Evolutionary conservation across 495 filamentous ascomycete genomes (phyloP).

Genomic region (Talaromyces liani): DNA sequence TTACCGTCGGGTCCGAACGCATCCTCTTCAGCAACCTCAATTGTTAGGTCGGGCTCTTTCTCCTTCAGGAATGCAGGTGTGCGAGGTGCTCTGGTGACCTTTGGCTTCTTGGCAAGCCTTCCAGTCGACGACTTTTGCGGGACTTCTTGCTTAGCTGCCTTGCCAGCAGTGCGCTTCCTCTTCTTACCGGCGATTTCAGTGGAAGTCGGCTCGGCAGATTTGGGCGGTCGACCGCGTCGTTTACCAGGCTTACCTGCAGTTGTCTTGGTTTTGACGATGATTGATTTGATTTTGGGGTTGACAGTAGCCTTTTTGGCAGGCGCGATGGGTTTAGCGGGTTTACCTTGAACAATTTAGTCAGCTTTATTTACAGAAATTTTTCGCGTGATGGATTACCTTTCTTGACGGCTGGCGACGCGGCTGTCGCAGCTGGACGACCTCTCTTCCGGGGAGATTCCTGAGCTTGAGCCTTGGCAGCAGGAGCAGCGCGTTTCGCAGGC

Average conservation of each 20-base stretch:
- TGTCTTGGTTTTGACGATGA: neutral
- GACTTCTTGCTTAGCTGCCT: neutral
- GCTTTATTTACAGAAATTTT: neutral
- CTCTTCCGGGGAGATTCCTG: conserved; percentile 3
- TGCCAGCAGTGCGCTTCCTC: conserved; percentile 1
- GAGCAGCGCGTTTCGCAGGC: neutral
- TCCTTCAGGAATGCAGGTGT: conserved; percentile 7
- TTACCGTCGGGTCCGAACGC: conserved; percentile 14
- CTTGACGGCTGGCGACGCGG: neutral
- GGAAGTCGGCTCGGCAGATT: neutral
- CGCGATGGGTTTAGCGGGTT: neutral
- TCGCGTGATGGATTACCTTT: conserved; percentile 5
- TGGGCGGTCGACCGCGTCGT: conserved; percentile 7
- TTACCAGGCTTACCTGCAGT: conserved; percentile 7
- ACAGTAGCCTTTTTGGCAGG: neutral
- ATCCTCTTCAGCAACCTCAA: conserved; percentile 10
- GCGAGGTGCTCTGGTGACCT: conserved; percentile 1
- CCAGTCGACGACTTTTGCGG: conserved; percentile 2
- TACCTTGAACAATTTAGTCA: neutral
- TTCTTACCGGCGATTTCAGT: neutral
- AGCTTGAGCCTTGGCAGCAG: neutral
- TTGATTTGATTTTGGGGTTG: neutral
- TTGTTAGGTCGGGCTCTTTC: conserved; percentile 9
- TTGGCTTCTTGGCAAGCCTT: conserved; percentile 1
- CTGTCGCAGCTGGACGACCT: neutral